These are phyloP conservation scores for Penicillium sp. DNA, from an alignment of 2,329 filamentous ascomycete species.

Conservation along the genomic window DNA sequence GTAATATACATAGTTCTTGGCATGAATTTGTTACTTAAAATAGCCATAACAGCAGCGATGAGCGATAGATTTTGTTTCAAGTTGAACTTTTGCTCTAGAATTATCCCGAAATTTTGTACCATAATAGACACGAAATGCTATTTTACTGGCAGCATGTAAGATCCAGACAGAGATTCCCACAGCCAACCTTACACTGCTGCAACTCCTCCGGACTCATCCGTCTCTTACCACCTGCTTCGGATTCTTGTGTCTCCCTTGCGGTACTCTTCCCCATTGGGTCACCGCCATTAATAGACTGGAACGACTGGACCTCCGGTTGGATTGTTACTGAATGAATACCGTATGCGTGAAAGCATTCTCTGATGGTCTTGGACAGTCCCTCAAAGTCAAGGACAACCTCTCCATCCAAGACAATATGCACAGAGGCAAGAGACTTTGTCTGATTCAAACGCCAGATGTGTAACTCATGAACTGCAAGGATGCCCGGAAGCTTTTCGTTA, in stretches of 20 bases:
- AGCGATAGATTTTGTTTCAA: too few relatives aligned
- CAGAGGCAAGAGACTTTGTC: neutral
- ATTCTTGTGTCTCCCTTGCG: neutral
- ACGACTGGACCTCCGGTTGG: neutral
- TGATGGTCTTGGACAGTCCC: neutral
- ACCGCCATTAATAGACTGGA: neutral
- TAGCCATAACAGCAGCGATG: too few relatives aligned
- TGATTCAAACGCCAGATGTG: constrained; percentile 15
- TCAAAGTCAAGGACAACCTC: neutral
- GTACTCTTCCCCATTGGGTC: neutral
- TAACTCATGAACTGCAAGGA: constrained; percentile 37
- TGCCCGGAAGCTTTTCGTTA: constrained; percentile 57
- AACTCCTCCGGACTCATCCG: neutral
- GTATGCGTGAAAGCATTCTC: neutral
- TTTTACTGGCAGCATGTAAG: neutral
- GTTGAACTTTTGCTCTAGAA: too few relatives aligned
- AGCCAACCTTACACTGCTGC: neutral
- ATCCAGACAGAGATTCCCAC: neutral
- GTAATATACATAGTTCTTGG: too few relatives aligned
- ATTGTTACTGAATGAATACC: neutral
- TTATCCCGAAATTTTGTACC: too few relatives aligned
- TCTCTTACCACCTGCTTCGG: neutral
- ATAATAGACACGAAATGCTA: too few relatives aligned
- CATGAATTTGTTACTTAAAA: too few relatives aligned
- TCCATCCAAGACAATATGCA: neutral